phyloP scores from a whole-genome alignment of 225 moss, liverwort and hornwort species.

The Pseudisothecium myosuroides region DNA sequence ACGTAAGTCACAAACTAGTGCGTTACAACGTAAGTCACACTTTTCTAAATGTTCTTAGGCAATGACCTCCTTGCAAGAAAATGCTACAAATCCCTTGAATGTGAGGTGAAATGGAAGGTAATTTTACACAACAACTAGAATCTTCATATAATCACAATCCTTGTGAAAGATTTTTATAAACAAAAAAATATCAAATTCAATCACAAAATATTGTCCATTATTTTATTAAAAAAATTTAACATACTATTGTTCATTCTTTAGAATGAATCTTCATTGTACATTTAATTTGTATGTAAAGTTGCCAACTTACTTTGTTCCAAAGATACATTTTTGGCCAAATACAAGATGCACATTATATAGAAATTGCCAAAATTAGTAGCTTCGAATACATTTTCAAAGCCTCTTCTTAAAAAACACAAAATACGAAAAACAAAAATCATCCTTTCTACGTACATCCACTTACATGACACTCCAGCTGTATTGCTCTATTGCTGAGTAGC shows the following conservation, averaged over 20 bases:
- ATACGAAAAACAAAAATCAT: not conserved
- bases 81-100: not conserved
- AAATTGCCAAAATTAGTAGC: not conserved
- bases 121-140: fast-evolving
- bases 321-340: not conserved
- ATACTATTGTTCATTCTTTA: not conserved
- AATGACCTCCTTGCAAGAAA: not conserved
- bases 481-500: not conserved
- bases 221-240: not conserved
- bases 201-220: not conserved
- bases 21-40: too few relatives aligned
- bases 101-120: not conserved
- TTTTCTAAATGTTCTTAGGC: not conserved
- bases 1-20: too few relatives aligned
- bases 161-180: not conserved
- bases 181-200: not conserved
- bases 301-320: not conserved
- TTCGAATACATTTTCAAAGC: not conserved
- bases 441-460: not conserved
- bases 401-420: not conserved
- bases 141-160: not conserved
- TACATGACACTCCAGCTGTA: too few relatives aligned
- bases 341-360: not conserved
- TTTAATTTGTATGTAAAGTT: not conserved
- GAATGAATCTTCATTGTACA: not conserved